Evolutionary conservation across 1,284 basidiomycete genomes (phyloP), one percentile per base, ranked within the genome.

Genomic region (Irpex sp.): DNA sequence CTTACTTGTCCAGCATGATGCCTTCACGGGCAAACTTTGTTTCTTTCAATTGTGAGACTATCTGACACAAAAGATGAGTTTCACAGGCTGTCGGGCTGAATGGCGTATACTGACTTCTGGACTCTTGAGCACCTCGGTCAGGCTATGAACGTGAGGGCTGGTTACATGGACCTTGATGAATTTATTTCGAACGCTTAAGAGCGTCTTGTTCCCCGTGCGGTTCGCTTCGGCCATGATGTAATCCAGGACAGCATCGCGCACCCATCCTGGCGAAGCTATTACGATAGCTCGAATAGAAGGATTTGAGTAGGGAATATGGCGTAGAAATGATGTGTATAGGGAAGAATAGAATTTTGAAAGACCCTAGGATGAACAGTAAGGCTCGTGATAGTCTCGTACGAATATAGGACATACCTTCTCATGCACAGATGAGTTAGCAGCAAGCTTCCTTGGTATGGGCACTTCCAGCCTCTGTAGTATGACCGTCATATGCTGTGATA

Each of bases 11-110:
- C 2, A 98, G 80, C 75, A 93, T 87, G 49, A 94, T 82, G 3
- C 96, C 96, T 77, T 99, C 97, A 59, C 93, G 84, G 0, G 97
- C 96, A 77, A 99, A 99, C 74, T 99, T 99, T 13, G 97, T 98
- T 69, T 98, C 97, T 74, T 97, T 96, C 60, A 99, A 78, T 69
- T 92, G 93, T 3, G 86, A 75, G 4, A 82, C 78, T 60, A 93
- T 82, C 90, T 92, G 65, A 15, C 57, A 40, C 57, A 34, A 64
- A 36, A 36, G 19, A 21, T 34, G 5, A 56, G 11, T 21, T 56
- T 34, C 31, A 36, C n/a, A 15, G 5, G 40, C 49, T 54, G 55
- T 48, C 19, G 26, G 15, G 9, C 48, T 36, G 47, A 56, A 2
- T 17, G 51, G 54, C 17, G 19, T 47, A 3, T 8, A 68, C 80